Evolutionary conservation across 257 asterid genomes (phyloP).

Genomic region (Penstemon newberryi): DNA sequence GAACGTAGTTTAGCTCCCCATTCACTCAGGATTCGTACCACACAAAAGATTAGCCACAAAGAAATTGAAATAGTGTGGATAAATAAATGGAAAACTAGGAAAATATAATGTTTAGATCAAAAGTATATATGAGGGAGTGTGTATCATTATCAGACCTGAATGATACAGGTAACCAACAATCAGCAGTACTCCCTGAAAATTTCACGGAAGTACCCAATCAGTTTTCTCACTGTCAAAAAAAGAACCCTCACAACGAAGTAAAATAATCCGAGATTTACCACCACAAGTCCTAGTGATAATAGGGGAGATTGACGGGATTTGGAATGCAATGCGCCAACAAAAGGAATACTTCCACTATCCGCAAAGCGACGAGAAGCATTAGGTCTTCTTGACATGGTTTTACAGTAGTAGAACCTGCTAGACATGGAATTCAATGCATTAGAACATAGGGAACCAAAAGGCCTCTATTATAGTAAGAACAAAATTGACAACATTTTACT

Average conservation of each 20-base stretch:
- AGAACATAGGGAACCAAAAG: background rate
- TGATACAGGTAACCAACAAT: constrained; percentile 17
- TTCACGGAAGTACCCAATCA: background rate
- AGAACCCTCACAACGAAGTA: background rate
- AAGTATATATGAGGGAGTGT: background rate
- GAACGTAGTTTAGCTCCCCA: background rate
- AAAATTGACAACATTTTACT: background rate
- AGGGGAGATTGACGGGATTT: constrained; percentile 86
- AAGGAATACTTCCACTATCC: constrained; percentile 66
- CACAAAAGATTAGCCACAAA: background rate
- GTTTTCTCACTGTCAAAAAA: background rate
- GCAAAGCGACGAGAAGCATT: constrained; percentile 63
- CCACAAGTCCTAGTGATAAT: constrained; percentile 68
- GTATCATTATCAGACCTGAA: constrained; percentile 2
- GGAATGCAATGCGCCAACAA: constrained; percentile 69
- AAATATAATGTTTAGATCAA: constrained; percentile 11
- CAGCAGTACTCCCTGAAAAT: constrained; percentile 17
- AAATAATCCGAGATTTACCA: constrained; percentile 52
- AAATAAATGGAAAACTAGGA: background rate
- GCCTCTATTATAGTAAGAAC: too few relatives aligned
- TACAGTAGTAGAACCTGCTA: constrained; percentile 30
- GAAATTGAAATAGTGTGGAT: background rate
- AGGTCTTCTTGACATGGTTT: constrained; percentile 80
- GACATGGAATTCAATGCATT: constrained; percentile 25
- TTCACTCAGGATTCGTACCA: constrained; percentile 5